These are phyloP conservation scores for Gossypium raimondii DNA, from an alignment of 345 rosid genomes.

Conservation along the genomic window DNA sequence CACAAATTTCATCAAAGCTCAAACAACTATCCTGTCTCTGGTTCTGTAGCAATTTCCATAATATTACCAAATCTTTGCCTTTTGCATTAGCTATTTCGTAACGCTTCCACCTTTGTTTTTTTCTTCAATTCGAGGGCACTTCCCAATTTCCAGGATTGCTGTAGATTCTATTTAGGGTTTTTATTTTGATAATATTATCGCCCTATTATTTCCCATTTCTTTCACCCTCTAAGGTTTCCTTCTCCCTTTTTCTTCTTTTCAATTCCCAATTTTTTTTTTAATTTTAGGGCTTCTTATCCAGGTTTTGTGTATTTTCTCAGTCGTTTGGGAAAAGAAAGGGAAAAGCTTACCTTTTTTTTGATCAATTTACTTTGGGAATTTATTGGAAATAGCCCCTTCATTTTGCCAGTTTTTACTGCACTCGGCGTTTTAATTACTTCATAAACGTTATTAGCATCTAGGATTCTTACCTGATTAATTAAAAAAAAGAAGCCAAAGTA, in stretches of 20 bases:
- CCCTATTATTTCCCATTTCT: background rate
- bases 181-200: background rate
- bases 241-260: background rate
- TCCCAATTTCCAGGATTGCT: constrained; percentile 8
- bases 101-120: background rate
- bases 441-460: background rate
- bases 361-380: background rate
- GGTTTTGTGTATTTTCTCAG: background rate
- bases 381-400: background rate
- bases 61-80: background rate
- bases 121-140: background rate
- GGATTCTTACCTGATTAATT: background rate
- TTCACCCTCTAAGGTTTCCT: background rate
- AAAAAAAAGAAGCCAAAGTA: background rate
- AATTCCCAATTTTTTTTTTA: background rate
- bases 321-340: background rate
- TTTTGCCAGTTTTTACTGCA: constrained; percentile 1
- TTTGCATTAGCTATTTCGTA: background rate
- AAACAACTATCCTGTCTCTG: no score
- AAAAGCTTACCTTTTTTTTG: background rate
- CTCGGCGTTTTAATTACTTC: constrained; percentile 1
- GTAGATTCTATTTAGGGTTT: constrained; percentile 2
- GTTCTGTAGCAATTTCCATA: no score
- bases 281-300: background rate
- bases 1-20: background rate